Evolutionary conservation across 176 grass and related monocot species (phyloP).

Genomic region (Typha latifolia): DNA sequence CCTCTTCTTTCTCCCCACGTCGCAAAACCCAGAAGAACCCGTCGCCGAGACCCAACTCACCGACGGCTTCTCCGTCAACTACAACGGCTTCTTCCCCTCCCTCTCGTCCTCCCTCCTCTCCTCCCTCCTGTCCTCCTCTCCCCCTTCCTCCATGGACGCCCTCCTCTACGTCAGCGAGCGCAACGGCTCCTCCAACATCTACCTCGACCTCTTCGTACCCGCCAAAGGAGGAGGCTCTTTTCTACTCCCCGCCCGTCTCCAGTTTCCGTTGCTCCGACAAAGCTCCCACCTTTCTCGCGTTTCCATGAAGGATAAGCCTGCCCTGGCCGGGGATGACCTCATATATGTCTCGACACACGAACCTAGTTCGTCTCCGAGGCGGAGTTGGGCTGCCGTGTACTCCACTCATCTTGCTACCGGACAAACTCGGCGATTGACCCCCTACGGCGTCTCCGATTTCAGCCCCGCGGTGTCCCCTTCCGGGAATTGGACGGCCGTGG

Average conservation of each 20-base stretch:
- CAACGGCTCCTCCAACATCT: constrained; percentile 58
- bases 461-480: constrained; percentile 77
- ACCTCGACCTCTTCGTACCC: constrained; percentile 21
- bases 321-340: constrained; percentile 39
- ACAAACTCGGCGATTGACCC: constrained; percentile 37
- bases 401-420: constrained; percentile 35
- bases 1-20: constrained; percentile 43
- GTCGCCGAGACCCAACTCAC: constrained; percentile 48
- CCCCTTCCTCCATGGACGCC: constrained; percentile 2
- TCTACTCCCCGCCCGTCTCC: neutral
- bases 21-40: neutral
- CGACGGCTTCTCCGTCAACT: constrained; percentile 77
- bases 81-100: constrained; percentile 79
- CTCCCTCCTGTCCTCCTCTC: constrained; percentile 38
- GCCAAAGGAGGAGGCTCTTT: constrained; percentile 7
- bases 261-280: neutral
- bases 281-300: constrained; percentile 1
- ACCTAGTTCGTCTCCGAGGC: constrained; percentile 26
- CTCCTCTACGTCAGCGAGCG: constrained; percentile 78
- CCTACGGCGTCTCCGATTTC: constrained; percentile 43
- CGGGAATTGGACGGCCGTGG: constrained; percentile 63
- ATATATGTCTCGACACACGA: constrained; percentile 62
- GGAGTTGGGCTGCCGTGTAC: constrained; percentile 74
- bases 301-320: constrained; percentile 64
- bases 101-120: constrained; percentile 8